Conservation (phyloP, 768 basidiomycete genomes). For the Hydnomerulius pinastri region DNA sequence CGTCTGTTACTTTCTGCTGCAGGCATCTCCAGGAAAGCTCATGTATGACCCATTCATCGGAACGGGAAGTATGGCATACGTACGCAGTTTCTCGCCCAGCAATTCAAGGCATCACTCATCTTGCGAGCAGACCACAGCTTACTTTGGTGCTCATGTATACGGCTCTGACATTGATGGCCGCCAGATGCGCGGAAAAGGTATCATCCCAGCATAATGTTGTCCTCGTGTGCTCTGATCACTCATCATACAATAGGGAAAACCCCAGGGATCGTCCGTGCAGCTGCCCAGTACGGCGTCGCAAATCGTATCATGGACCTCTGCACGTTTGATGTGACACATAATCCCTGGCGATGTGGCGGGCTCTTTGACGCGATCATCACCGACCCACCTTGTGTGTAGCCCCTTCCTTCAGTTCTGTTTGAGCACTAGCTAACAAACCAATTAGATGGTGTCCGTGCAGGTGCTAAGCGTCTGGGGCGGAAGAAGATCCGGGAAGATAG, state of each 20-base stretch:
- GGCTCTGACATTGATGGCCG: conserved; percentile 98
- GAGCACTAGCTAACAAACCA: conserved; percentile 8
- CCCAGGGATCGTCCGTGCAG: conserved; percentile 80
- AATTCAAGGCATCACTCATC: conserved; percentile 1
- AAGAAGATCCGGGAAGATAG: conserved; percentile 45
- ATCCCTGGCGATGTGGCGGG: conserved; percentile 87
- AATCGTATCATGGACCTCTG: conserved; percentile 78
- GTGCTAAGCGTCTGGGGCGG: conserved; percentile 78
- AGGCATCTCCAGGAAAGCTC: conserved; percentile 88
- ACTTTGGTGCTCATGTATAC: conserved; percentile 84
- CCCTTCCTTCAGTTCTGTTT: neutral
- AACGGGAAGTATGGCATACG: conserved; percentile 90
- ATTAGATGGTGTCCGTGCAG: conserved; percentile 88
- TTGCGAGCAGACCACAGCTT: conserved; percentile 65
- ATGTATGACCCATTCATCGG: conserved; percentile 97
- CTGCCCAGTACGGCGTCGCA: conserved; percentile 79
- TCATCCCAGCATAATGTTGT: conserved; percentile 5
- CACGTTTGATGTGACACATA: conserved; percentile 90
- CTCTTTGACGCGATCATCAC: conserved; percentile 94
- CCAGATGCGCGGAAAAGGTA: conserved; percentile 94
- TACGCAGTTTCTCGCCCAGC: conserved; percentile 27
- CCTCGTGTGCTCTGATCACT: neutral
- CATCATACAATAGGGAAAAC: conserved; percentile 29
- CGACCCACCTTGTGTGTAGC: conserved; percentile 83
- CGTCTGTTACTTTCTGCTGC: no score